Base-by-base conservation (phyloP, 2,329 filamentous ascomycete genomes). In the Sarocladium oryzae region DNA sequence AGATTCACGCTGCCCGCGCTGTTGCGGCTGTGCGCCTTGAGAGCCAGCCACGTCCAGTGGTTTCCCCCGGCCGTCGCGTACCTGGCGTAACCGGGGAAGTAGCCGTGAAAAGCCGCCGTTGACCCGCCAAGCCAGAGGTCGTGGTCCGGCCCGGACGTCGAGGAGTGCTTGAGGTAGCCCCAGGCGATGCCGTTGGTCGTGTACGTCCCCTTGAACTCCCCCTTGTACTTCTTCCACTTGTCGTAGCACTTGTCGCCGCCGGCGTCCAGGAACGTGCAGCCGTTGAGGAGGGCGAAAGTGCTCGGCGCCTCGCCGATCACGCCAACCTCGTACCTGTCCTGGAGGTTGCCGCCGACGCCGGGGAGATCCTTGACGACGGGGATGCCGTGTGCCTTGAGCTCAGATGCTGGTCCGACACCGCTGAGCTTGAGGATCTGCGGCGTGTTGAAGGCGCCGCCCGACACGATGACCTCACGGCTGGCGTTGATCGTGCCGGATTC, bases 1-100 rank as follows among this genome's bases (percentile, higher is more conserved):
- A 88, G 71, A 2, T 68, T 77, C 13, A 88, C 82, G 0, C 73
- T 81, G n/a, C 85, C 85, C 8, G 74, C 73, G 49, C 74, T 71
- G 37, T 87, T 87, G 7, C 69, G 65, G 24, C 66, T 68, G 45
- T 72, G 71, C 0, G 75, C 73, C 62, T 84, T 83, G 43, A 83
- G 70, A 2, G 73, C 71, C 8, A 66, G 61, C 63, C 63, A 69
- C 2, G 65, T 63, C 65, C 64, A 68, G 57, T 73, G 69, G 32
- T 69, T 69, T 2, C 67, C 67, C 45, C 67, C 72, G 1, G 64
- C 61, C 2, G 72, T 66, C 2, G 71, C 67, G 55, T 74, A 70
- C 21, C 68, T 60, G 1, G 73, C 69, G 56, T 76, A 83, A 18
- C 74, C 71, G 0, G 77, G 77, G 66, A 75, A 82, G 66, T 81